These are phyloP conservation scores for Aspergillus campestris DNA, from an alignment of 495 filamentous ascomycete genomes.

Conservation along the genomic window DNA sequence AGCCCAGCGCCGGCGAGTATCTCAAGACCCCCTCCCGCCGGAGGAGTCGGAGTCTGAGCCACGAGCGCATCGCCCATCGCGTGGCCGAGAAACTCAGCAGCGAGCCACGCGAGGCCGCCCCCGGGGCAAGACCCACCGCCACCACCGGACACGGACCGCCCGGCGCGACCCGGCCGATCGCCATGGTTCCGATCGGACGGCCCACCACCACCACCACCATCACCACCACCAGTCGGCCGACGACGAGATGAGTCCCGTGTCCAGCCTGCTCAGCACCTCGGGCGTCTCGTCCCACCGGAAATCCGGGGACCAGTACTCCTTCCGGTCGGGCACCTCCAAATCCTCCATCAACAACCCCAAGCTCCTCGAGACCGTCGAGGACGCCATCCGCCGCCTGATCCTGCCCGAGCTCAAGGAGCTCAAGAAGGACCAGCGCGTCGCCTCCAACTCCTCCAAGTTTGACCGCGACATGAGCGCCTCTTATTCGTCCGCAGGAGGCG, in stretches of 20 bases:
- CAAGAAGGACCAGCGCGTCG: constrained; percentile 75
- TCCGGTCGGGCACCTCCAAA: constrained; percentile 67
- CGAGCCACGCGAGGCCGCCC: constrained; percentile 38
- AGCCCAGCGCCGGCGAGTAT: constrained; percentile 43
- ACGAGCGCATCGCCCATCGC: constrained; percentile 62
- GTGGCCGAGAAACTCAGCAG: constrained; percentile 58
- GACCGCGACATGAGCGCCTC: constrained; percentile 55
- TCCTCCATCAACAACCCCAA: constrained; percentile 93
- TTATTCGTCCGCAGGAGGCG: constrained; percentile 55
- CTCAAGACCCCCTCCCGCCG: constrained; percentile 55
- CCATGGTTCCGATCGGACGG: constrained; percentile 45
- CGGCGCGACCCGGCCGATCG: constrained; percentile 57
- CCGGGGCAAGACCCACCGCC: constrained; percentile 27
- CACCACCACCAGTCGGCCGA: constrained; percentile 37
- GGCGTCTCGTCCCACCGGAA: constrained; percentile 60
- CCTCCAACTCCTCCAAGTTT: constrained; percentile 51
- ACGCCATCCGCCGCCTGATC: constrained; percentile 87
- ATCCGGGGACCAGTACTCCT: constrained; percentile 66
- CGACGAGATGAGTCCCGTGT: constrained; percentile 61
- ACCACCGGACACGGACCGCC: constrained; percentile 43
- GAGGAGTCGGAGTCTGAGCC: constrained; percentile 65
- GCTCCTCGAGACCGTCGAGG: constrained; percentile 90
- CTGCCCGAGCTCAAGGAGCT: constrained; percentile 85
- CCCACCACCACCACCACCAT: constrained; percentile 54
- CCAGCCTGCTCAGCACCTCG: constrained; percentile 62